phyloP scores from a whole-genome alignment of 768 basidiomycete species.

The Inosperma sp. region DNA sequence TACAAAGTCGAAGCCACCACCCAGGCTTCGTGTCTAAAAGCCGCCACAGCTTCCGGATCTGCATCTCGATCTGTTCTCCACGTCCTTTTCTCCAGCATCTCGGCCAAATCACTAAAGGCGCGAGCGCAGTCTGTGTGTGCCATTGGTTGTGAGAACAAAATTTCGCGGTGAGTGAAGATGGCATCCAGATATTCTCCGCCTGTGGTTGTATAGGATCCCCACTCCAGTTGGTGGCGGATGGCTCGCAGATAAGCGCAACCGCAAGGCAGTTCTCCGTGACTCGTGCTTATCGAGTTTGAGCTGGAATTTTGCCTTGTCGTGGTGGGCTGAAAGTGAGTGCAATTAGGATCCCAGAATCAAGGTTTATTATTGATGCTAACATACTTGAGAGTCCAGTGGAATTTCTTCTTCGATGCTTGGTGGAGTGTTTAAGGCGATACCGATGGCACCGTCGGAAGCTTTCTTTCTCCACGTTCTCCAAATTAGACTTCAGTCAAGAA shows the following conservation, averaged over 20 bases:
- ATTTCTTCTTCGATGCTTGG: constrained; percentile 35
- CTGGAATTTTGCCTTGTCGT: constrained; percentile 41
- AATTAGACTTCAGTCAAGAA: constrained; percentile 1
- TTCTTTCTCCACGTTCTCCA: constrained; percentile 41
- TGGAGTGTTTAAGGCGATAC: constrained; percentile 10
- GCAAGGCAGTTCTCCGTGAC: constrained; percentile 27
- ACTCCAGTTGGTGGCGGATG: constrained; percentile 52
- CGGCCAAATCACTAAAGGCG: constrained; percentile 63
- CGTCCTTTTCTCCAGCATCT: constrained; percentile 53
- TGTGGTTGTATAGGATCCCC: constrained; percentile 45
- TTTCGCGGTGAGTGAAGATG: constrained; percentile 74
- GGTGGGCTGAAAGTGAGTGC: constrained; percentile 18
- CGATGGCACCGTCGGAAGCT: constrained; percentile 23
- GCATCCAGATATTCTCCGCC: constrained; percentile 74
- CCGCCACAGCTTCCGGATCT: constrained; percentile 63
- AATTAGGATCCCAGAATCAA: not conserved
- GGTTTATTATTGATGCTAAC: too few species aligned
- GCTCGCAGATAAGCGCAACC: constrained; percentile 63
- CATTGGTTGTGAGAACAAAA: constrained; percentile 55
- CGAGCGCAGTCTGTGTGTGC: constrained; percentile 62
- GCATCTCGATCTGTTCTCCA: constrained; percentile 70
- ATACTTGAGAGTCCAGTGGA: constrained; percentile 41
- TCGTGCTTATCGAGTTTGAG: constrained; percentile 25
- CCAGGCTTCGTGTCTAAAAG: constrained; percentile 69
- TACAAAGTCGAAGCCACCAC: constrained; percentile 44